A percentile compares a stretch with the other conserved stretches of the same genome.
Evolutionary conservation across 192 early-diverging fungal genomes (phyloP).

Genomic region (Phycomyces nitens): DNA sequence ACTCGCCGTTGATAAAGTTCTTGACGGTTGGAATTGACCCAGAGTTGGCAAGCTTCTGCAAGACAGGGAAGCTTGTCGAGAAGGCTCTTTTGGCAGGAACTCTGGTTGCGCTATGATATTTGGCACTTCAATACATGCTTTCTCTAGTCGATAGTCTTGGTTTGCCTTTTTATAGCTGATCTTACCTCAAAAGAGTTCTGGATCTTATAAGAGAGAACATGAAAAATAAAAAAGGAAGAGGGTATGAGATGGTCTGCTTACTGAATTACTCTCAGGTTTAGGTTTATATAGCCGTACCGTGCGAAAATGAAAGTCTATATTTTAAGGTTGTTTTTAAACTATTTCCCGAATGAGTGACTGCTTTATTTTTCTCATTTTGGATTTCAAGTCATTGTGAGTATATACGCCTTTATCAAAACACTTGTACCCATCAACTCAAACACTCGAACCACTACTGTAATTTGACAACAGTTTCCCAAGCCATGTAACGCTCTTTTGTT

Average conservation of each 20-base stretch:
- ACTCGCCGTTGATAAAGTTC: slow-evolving; percentile 90
- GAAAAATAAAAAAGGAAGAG: background rate
- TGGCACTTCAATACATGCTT: background rate
- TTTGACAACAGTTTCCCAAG: too few relatives aligned
- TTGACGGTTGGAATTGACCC: slow-evolving; percentile 40
- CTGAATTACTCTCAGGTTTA: too few relatives aligned
- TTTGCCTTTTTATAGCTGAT: background rate
- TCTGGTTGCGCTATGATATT: background rate
- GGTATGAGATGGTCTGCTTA: background rate
- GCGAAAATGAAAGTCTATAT: background rate
- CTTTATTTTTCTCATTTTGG: too few relatives aligned
- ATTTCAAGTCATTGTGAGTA: too few relatives aligned
- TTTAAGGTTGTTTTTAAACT: too few relatives aligned
- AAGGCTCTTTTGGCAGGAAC: slow-evolving; percentile 11
- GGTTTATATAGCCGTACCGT: background rate
- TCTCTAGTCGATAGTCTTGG: background rate
- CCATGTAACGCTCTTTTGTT: too few relatives aligned
- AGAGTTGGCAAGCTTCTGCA: slow-evolving; percentile 21
- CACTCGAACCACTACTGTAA: too few relatives aligned
- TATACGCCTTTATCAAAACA: too few relatives aligned
- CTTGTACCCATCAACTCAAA: too few relatives aligned
- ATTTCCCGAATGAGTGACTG: too few relatives aligned
- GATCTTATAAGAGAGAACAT: background rate
- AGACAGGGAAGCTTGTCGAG: slow-evolving; percentile 25
- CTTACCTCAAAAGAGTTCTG: background rate